Evolutionary conservation across 176 grass and related monocot species (phyloP), one percentile per base, ranked within the genome.

Genomic region (Zizania latifolia): DNA sequence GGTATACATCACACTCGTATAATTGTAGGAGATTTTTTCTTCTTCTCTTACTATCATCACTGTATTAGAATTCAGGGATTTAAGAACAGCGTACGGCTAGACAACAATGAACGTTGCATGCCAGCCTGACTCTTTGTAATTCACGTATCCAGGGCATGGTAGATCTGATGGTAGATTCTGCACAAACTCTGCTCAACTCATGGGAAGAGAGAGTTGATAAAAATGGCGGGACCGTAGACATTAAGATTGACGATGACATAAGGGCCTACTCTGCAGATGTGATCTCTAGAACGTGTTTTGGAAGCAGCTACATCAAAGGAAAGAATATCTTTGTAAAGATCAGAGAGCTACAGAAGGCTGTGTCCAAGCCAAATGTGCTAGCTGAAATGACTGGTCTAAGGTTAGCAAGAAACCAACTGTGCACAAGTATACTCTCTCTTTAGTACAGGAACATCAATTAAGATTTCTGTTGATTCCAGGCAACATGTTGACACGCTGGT

Each of bases 101-200:
- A 58, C 24, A 35, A 2, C 64, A 26, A 74, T 60, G 58, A 54
- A 24, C 34, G 61, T 27, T 38, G 44, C 13, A 44, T 69, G 41
- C 37, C 23, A 44, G 9, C 15, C 7, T 71, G 31, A 76, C 54
- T 28, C 3, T 51, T 41, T 29, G n/a, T 40, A 44, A 43, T 83
- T 56, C 68, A 40, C 31, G 46, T 54, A 27, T 67, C 37, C 37
- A 98, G 95, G 86, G 86, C 35, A 98, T 98, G 95, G 78, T 98
- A 79, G 86, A 94, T 90, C 81, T 94, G 57, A 98, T 98, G 95
- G 86, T 94, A 56, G 95, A 98, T 82, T 98, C 87, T 56, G 83
- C 95, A 5, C 66, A 85, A 21, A 78, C 89, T 39, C 36, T 98
- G 53, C 11, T 98, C 9, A 79, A 74, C 44, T 86, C 76, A 31